A percentile compares a stretch with the other conserved stretches of the same genome.
These are phyloP conservation scores for Volutella citrinella DNA, from an alignment of 2,329 filamentous ascomycete genomes.

Conservation along the genomic window DNA sequence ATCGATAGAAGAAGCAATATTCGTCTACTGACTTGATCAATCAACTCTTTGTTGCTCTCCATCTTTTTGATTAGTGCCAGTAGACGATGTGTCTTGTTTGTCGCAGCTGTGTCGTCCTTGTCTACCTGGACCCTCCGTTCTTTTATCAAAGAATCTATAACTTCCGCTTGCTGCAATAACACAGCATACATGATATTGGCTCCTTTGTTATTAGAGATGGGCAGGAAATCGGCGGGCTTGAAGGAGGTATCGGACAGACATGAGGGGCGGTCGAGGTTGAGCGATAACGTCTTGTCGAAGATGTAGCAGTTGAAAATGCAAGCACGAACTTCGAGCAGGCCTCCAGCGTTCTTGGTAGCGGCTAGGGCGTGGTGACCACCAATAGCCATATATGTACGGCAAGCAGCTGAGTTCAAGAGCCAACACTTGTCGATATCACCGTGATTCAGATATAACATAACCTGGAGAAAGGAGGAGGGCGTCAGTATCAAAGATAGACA, in stretches of 20 bases:
- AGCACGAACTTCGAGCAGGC: constrained; percentile 1
- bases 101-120: neutral
- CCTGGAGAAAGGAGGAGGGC: no score
- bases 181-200: no score
- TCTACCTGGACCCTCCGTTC: neutral
- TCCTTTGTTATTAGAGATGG: no score
- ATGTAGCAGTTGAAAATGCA: constrained; percentile 3
- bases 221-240: no score
- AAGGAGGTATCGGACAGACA: constrained; percentile 2
- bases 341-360: neutral
- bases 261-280: constrained; percentile 3
- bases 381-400: neutral
- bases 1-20: no score
- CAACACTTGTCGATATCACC: constrained; percentile 3
- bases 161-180: no score
- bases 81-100: no score
- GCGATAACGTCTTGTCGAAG: constrained; percentile 4
- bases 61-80: no score
- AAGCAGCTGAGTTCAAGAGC: constrained; percentile 4
- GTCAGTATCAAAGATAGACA: no score
- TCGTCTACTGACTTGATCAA: no score
- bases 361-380: neutral
- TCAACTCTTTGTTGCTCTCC: no score
- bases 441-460: constrained; percentile 3
- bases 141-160: no score